These are phyloP conservation scores for Triticum turgidum DNA, from an alignment of 176 grass and related monocot species.

Conservation along the genomic window DNA sequence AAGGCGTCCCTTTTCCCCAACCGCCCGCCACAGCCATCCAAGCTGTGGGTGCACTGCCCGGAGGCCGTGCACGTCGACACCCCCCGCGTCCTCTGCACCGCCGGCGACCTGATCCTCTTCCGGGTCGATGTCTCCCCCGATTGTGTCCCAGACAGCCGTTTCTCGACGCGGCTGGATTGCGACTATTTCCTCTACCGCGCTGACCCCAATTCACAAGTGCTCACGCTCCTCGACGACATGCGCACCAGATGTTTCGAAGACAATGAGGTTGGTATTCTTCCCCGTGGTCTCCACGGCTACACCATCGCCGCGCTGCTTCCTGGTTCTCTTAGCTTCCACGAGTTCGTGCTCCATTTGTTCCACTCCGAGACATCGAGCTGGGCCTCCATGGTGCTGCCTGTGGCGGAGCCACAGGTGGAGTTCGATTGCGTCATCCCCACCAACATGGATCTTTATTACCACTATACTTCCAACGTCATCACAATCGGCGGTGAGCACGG, in stretches of 20 bases:
- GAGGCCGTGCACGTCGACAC: neutral
- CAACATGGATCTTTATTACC: neutral
- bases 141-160: too few species aligned
- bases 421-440: neutral
- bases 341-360: neutral
- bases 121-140: neutral
- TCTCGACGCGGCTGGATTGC: neutral
- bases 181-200: neutral
- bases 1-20: neutral
- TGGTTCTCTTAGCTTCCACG: neutral
- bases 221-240: neutral
- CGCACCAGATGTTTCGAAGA: neutral
- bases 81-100: neutral
- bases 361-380: neutral
- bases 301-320: neutral
- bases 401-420: neutral
- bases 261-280: neutral
- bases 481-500: neutral
- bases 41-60: neutral
- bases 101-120: conserved; percentile 1
- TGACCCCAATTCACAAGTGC: neutral
- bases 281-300: neutral
- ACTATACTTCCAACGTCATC: neutral
- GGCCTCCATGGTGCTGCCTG: neutral
- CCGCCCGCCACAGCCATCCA: neutral